Evolutionary conservation across 2,329 filamentous ascomycete genomes (phyloP).

Genomic region (Fusarium euwallaceae): DNA sequence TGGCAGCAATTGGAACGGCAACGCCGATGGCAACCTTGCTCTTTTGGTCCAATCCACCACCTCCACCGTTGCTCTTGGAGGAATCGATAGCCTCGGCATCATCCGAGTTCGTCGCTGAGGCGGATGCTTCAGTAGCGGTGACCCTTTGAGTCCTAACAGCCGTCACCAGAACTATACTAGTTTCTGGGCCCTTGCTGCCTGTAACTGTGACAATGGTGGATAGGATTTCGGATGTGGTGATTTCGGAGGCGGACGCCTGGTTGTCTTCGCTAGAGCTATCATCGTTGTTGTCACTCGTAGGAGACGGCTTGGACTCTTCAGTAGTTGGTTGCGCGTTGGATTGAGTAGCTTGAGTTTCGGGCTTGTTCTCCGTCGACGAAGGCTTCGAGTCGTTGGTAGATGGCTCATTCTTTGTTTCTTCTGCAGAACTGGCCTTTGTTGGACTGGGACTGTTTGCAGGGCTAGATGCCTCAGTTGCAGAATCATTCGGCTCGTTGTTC

Average conservation of each 20-base stretch:
- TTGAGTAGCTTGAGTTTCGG: conserved; percentile 12
- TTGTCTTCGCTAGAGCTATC: conserved; percentile 23
- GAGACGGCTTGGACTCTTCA: conserved; percentile 18
- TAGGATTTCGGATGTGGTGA: conserved; percentile 30
- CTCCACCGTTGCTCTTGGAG: conserved; percentile 33
- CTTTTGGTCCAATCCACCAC: conserved; percentile 66
- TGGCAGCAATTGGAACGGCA: conserved; percentile 90
- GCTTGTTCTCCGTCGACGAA: conserved; percentile 4
- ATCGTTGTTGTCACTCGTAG: conserved; percentile 27
- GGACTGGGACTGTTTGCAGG: conserved; percentile 22
- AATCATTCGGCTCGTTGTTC: conserved; percentile 15
- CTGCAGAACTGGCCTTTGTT: conserved; percentile 15
- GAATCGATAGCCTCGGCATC: conserved; percentile 48
- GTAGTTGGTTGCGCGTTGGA: conserved; percentile 21
- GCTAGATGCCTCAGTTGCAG: conserved; percentile 16
- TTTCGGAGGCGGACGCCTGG: conserved; percentile 23
- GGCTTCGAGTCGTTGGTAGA: conserved; percentile 17
- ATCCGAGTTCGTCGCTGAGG: conserved; percentile 44
- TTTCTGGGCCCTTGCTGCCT: conserved; percentile 36
- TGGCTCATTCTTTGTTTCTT: conserved; percentile 16
- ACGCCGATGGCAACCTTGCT: conserved; percentile 93
- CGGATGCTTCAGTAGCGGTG: conserved; percentile 21
- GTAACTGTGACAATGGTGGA: conserved; percentile 45
- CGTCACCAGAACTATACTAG: conserved; percentile 47
- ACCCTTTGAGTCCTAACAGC: conserved; percentile 40